These are phyloP conservation scores for Ochetophila trinervis DNA, from an alignment of 306 rosid genomes.

Conservation along the genomic window DNA sequence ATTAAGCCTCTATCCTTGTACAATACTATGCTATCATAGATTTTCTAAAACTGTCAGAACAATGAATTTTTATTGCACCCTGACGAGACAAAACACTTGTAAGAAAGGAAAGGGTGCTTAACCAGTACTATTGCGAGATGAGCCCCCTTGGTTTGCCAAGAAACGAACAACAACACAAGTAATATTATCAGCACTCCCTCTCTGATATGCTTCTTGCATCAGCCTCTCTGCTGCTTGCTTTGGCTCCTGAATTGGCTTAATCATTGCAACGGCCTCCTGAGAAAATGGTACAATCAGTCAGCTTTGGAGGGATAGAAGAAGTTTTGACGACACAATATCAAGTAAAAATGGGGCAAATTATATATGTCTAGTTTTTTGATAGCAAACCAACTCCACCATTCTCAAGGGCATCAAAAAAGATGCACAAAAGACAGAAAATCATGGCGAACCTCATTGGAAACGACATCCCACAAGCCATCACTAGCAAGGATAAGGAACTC, in stretches of 20 bases:
- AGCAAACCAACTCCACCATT: not conserved
- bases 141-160: constrained; percentile 55
- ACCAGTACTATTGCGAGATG: constrained; percentile 43
- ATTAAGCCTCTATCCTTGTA: constrained; percentile 32
- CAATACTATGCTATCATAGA: constrained; percentile 45
- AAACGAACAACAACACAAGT: constrained; percentile 93
- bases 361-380: not conserved
- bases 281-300: not conserved
- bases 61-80: constrained; percentile 33
- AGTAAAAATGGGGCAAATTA: no score
- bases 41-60: constrained; percentile 34
- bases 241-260: constrained; percentile 69
- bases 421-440: not conserved
- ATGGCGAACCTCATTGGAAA: constrained; percentile 77
- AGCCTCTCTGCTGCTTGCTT: constrained; percentile 88
- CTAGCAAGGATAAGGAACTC: constrained; percentile 97
- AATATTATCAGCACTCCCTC: constrained; percentile 94
- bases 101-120: constrained; percentile 24
- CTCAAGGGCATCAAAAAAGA: not conserved
- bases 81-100: constrained; percentile 16
- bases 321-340: not conserved
- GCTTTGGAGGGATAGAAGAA: not conserved
- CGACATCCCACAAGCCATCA: constrained; percentile 98
- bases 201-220: constrained; percentile 79
- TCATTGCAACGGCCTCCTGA: constrained; percentile 91